A percentile compares a stretch with the other conserved stretches of the same genome.
These are phyloP conservation scores for Apiosordaria backusii DNA, from an alignment of 495 filamentous ascomycete genomes.

Conservation along the genomic window DNA sequence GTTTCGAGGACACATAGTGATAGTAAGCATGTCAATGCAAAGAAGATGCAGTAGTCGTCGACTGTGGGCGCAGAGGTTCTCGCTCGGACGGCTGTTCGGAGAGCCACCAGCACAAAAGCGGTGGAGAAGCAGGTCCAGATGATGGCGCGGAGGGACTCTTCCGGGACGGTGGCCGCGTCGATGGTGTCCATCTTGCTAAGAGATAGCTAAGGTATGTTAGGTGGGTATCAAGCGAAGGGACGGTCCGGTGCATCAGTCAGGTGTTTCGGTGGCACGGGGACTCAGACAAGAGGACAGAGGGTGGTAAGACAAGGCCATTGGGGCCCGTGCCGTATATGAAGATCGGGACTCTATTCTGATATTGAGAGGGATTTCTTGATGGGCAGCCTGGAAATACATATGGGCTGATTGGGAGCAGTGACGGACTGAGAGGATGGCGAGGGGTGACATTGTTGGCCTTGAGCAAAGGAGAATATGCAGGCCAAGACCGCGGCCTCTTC, in stretches of 20 bases:
- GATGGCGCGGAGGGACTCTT: constrained; percentile 29
- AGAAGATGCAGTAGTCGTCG: constrained; percentile 46
- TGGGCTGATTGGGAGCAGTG: background rate
- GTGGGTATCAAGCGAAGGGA: background rate
- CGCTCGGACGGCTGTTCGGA: constrained; percentile 41
- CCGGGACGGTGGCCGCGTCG: constrained; percentile 13
- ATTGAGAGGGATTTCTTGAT: background rate
- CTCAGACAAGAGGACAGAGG: background rate
- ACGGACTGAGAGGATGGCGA: background rate
- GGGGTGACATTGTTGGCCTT: background rate
- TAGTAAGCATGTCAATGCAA: constrained; percentile 36
- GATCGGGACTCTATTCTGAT: background rate
- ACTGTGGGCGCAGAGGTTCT: constrained; percentile 26
- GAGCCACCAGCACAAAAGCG: constrained; percentile 38
- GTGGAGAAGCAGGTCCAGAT: constrained; percentile 35
- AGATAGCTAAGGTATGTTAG: background rate
- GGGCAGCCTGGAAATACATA: background rate
- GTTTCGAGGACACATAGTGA: constrained; percentile 44
- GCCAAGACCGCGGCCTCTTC: background rate
- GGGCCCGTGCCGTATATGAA: background rate
- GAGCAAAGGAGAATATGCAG: background rate
- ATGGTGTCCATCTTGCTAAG: background rate
- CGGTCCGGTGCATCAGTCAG: background rate
- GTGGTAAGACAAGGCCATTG: background rate
- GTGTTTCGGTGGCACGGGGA: background rate